Percentiles rank a stretch among this genome's conserved stretches.
Evolutionary conservation across 352 stramenopile genomes (phyloP).

Genomic region (Phytopythium helicoides): DNA sequence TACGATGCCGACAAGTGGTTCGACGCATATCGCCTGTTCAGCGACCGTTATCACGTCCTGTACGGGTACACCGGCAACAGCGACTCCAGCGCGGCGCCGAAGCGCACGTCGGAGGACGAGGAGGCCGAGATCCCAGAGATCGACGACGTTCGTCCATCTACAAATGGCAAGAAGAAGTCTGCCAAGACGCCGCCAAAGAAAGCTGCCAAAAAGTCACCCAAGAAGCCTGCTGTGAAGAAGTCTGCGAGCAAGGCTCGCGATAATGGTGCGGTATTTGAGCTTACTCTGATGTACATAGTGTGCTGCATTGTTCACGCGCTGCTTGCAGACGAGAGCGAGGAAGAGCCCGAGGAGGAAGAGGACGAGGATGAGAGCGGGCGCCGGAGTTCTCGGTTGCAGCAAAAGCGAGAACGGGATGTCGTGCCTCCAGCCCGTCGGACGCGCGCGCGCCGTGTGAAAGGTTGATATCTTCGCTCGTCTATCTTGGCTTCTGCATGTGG

Average conservation of each 20-base stretch:
- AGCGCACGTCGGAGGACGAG: constrained; percentile 9
- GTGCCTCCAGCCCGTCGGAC: constrained; percentile 20
- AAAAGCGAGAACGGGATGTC: constrained; percentile 22
- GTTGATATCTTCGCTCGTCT: constrained; percentile 45
- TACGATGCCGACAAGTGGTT: constrained; percentile 54
- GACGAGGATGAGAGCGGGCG: constrained; percentile 24
- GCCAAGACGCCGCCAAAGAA: constrained; percentile 6
- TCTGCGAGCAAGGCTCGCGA: constrained; percentile 4
- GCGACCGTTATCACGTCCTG: constrained; percentile 46
- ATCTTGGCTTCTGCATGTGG: constrained; percentile 23
- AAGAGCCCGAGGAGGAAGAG: constrained; percentile 22
- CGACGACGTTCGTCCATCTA: constrained; percentile 9
- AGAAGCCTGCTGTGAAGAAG: background rate
- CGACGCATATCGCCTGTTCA: constrained; percentile 69
- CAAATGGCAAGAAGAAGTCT: constrained; percentile 12
- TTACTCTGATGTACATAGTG: background rate
- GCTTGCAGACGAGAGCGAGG: constrained; percentile 13
- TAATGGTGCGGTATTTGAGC: constrained; percentile 1
- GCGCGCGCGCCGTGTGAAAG: constrained; percentile 55
- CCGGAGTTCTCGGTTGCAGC: constrained; percentile 17
- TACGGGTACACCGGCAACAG: constrained; percentile 34
- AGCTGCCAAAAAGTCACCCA: constrained; percentile 4
- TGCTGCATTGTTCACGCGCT: no score
- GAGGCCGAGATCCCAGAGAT: constrained; percentile 4
- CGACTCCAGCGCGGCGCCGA: background rate